Evolutionary conservation across 257 asterid genomes (phyloP), one percentile per base, ranked within the genome.

Genomic region (Linderniella brevidens): DNA sequence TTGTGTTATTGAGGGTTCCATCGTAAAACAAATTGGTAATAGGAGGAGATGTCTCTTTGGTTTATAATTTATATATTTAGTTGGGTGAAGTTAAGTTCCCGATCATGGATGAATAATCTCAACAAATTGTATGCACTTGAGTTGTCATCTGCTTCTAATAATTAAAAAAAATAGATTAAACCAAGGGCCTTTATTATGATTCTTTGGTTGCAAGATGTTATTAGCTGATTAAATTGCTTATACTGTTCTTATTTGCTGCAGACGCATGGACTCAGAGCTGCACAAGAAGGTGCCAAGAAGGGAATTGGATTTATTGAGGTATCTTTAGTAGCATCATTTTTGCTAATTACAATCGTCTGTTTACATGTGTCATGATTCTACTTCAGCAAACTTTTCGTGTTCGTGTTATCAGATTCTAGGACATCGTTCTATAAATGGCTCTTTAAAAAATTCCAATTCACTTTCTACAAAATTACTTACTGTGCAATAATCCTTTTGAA

Each of bases 201-300:
- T 48, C 37, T 44, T 42, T 35, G 29, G 48, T 16, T 9, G 48
- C 36, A 57, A 50, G 11, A 8, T 36, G 11, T 19, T 36, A 9
- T 44, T 20, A 29, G 14, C 42, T 14, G 41, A 2, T 40, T 17
- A 54, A 15, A 20, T 38, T 55, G 17, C 15, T 55, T 29, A 10
- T 43, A 11, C 5, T 36, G 44, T 14, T 35, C 10, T 61, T 55
- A 35, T 48, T 39, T 39, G 9, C 49, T 68, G 67, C 68, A 88
- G 98, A 90, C 96, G 41, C 96, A 90, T 51, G 98, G 98, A 54
- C 64, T 85, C 40, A 67, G 96, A 69, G 93, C 71, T 44, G 96
- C 87, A 53, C 75, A 81, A 70, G 87, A 52, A 62, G 73, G 71
- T 55, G 74, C 76, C 19, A 79, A 72, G 77, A 85, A 69, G 54